phyloP scores from a whole-genome alignment of 2,329 filamentous ascomycete genomes.

The Xenosphaeropsis pyriputrescens region DNA sequence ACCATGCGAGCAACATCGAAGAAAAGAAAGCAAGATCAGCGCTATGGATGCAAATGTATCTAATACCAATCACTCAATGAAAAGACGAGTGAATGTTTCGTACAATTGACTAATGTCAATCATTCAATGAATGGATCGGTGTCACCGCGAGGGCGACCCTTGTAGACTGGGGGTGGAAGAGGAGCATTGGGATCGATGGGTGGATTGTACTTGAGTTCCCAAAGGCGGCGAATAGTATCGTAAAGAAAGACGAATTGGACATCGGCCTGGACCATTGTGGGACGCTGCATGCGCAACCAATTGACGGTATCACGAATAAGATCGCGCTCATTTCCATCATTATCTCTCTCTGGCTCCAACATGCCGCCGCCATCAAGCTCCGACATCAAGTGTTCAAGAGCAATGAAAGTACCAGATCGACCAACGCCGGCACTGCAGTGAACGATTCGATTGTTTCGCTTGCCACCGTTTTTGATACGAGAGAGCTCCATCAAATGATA shows the following conservation, averaged over 20 bases:
- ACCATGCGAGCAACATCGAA: no score
- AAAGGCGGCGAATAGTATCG: conserved; percentile 63
- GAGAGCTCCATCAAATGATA: conserved; percentile 57
- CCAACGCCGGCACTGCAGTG: conserved; percentile 90
- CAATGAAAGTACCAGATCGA: conserved; percentile 88
- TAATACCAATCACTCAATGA: no score
- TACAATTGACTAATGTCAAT: no score
- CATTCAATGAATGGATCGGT: no score
- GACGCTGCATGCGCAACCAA: conserved; percentile 67
- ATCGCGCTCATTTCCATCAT: conserved; percentile 28
- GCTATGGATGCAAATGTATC: no score
- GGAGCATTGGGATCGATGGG: no score
- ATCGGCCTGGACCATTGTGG: conserved; percentile 91
- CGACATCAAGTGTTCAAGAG: conserved; percentile 77
- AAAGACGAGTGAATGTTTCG: no score
- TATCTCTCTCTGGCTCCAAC: conserved; percentile 14
- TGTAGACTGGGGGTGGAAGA: no score
- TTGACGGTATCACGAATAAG: conserved; percentile 70
- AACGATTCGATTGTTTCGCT: conserved; percentile 61
- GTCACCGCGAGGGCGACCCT: no score
- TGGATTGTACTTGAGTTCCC: conserved; percentile 44
- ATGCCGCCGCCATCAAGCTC: conserved; percentile 67
- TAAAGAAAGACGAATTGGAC: conserved; percentile 80
- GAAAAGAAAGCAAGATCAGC: no score
- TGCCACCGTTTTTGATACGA: conserved; percentile 35